Evolutionary conservation across 2,329 filamentous ascomycete genomes (phyloP).

Genomic region (Ceratocystis albifundus): DNA sequence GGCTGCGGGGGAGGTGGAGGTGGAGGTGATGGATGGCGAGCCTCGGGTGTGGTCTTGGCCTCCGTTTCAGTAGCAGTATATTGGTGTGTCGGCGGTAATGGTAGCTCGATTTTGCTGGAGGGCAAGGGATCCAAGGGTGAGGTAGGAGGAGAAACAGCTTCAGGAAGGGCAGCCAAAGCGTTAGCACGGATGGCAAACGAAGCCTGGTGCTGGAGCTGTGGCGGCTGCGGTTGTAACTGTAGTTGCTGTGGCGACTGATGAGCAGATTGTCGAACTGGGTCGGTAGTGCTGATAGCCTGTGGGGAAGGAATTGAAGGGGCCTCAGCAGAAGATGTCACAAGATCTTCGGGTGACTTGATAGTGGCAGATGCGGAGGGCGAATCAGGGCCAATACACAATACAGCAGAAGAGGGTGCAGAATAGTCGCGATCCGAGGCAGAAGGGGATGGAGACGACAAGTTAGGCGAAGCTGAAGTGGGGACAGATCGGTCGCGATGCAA

Average conservation of each 20-base stretch:
- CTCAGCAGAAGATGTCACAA: slow-evolving; percentile 19
- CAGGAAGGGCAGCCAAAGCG: slow-evolving; percentile 20
- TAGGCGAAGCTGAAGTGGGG: slow-evolving; percentile 7
- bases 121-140: slow-evolving; percentile 14
- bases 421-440: slow-evolving; percentile 21
- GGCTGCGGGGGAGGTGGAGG: background rate
- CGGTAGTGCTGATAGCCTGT: background rate
- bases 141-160: slow-evolving; percentile 20
- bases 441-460: slow-evolving; percentile 19
- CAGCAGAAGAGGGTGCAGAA: slow-evolving; percentile 20
- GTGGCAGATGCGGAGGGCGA: background rate
- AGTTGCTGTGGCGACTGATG: slow-evolving; percentile 13
- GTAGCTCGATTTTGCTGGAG: background rate
- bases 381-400: slow-evolving; percentile 16
- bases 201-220: slow-evolving; percentile 5
- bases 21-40: background rate
- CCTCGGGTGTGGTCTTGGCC: background rate
- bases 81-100: background rate
- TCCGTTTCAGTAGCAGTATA: background rate
- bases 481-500: slow-evolving; percentile 22
- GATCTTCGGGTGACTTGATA: slow-evolving; percentile 15
- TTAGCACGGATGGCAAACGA: slow-evolving; percentile 23
- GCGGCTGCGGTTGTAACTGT: slow-evolving; percentile 1
- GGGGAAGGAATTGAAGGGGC: slow-evolving; percentile 7
- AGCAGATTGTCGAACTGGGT: background rate